Base-by-base conservation (phyloP, 805 yeast species). In the Candida pseudofarinosa region DNA sequence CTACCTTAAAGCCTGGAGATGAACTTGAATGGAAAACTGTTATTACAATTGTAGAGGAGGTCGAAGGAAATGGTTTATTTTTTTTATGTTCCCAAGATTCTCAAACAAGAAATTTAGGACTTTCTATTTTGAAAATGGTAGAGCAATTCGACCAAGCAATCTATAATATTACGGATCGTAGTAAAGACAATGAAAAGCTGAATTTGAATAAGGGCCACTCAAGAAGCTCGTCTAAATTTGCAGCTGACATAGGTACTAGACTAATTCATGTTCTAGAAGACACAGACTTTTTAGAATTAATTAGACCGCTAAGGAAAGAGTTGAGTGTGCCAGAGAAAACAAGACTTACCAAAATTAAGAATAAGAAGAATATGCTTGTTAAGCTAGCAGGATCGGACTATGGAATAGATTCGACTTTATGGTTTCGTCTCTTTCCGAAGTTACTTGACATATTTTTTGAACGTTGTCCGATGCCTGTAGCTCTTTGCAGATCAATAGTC, bases 351-450 rank as follows among this genome's bases (percentile, higher is more conserved):
- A 85, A 85, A 52, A 63, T 93, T 30, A 78, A 71, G 47, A 76
- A 76, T 44, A 77, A 82, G 50, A 81, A 78, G 46, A 86, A 85
- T 19, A 74, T 88, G 2, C 63, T 95, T n/a, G 69, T 85, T 0
- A 76, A 81, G 39, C 67, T 93, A 4, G 96, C 96, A 0, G 96
- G 88, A 50, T 85, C 96, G 1, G 95, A 85, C 45, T 86, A 90
- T 55, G 97, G 98, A 1, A 90, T 93, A 7, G 99, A 93, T 64
- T 82, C 95, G 1, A 96, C 98, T 0, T 67, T 93, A n/a, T 93
- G 99, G 99, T 84, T 91, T 54, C 77, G 95, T 47, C 76, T 84
- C 1, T 89, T 86, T 53, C 97, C 97, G 1, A 77, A 76, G 31
- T 66, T 93, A 2, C 64, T 93, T 34, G 80, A 76, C 28, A 71